Conservation (phyloP, 768 basidiomycete genomes). For the Cyclocybe cylindracea region DNA sequence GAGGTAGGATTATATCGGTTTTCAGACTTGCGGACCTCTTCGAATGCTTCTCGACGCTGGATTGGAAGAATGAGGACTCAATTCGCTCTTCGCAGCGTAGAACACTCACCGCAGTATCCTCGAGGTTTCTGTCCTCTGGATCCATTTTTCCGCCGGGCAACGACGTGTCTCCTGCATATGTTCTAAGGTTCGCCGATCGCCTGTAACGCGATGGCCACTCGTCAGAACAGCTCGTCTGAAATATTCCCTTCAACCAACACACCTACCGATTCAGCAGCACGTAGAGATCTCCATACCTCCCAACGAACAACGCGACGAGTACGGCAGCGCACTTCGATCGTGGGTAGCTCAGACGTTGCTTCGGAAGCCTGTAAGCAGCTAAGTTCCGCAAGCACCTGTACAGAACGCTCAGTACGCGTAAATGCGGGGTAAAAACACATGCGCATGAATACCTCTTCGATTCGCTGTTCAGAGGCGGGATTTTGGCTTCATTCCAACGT, state of each 20-base stretch:
- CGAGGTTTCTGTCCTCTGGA: constrained; percentile 60
- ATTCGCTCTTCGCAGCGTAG: neutral
- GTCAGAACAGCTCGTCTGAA: neutral
- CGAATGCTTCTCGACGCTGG: constrained; percentile 85
- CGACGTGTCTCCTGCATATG: constrained; percentile 88
- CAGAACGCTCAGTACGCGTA: neutral
- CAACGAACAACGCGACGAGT: constrained; percentile 83
- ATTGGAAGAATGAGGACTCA: neutral
- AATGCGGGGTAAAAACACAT: neutral
- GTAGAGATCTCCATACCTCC: constrained; percentile 80
- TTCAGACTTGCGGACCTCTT: constrained; percentile 60
- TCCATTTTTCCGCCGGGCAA: constrained; percentile 87
- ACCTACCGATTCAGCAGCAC: constrained; percentile 82
- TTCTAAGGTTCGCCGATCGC: constrained; percentile 68
- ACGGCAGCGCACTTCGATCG: constrained; percentile 70
- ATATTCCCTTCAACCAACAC: constrained; percentile 4
- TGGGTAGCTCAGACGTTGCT: constrained; percentile 45
- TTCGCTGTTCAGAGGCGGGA: constrained; percentile 49
- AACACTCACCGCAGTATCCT: constrained; percentile 76
- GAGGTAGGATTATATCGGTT: neutral
- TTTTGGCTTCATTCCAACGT: constrained; percentile 36
- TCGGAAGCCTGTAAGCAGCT: constrained; percentile 46
- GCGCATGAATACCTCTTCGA: constrained; percentile 42
- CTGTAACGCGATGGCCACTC: constrained; percentile 36
- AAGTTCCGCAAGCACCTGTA: constrained; percentile 60